Evolutionary conservation across 2,329 filamentous ascomycete species (phyloP), one percentile per base, ranked within the genome.

Genomic region (Aspergillus phoenicis): DNA sequence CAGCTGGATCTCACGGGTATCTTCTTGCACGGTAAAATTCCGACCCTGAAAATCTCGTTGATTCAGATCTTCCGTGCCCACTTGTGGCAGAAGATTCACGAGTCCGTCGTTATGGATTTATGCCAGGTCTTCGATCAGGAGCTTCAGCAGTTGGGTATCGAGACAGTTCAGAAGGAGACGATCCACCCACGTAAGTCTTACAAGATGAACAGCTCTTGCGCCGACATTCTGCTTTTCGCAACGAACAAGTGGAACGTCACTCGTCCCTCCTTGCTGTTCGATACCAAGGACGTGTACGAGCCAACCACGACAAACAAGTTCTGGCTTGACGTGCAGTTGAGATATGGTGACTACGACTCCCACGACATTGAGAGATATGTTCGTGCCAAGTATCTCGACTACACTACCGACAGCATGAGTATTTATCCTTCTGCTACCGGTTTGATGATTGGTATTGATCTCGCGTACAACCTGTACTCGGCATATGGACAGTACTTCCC

Each of bases 141-240:
- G 75, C 82, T 99, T 47, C 95, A 99, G 77, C 93, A 95, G 33
- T 83, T 99, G 4, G 93, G 93, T 38, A 97, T 99, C 61, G 95
- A 99, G 78, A 96, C 93, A 2, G 95, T 98, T 4, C 95, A 99
- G 75, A 99, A 99, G 79, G 95, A 99, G 81, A 98, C 95, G 0
- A 99, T 99, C 62, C 95, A 99, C 82, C 95, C 95, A 56, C 87
- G 95, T 86, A 99, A 99, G 80, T 97, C 93, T 4, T 99, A 99
- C 87, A 99, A 99, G 87, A 99, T 99, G 95, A 99, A 99, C 83
- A 97, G 93, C 71, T 98, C 94, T 60, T 98, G 95, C 72, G 95
- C 96, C 4, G 95, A 99, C 77, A 97, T 99, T 65, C 84, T 98
- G 58, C 85, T 99, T 8, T 99, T 99, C 73, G 94, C 95, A 39